Percentiles rank a stretch among this genome's conserved stretches.
phyloP scores from a whole-genome alignment of 805 yeast genomes.

The Myxozyma kluyveri region DNA sequence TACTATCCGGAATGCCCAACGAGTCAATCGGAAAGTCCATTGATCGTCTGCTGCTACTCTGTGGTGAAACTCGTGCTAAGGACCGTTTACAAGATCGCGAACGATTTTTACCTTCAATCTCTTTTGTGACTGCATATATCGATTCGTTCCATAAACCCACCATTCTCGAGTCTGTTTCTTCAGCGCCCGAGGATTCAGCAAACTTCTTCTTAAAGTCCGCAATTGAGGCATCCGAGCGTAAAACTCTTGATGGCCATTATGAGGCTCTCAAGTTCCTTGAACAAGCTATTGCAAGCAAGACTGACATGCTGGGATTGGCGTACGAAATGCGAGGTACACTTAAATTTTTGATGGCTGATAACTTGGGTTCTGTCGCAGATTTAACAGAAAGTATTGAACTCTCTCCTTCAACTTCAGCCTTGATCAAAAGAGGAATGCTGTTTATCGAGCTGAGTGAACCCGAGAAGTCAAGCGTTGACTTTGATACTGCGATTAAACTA shows the following conservation, averaged over 20 bases:
- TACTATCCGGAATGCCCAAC: slow-evolving; percentile 79
- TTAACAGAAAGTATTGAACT: slow-evolving; percentile 64
- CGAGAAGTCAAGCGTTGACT: slow-evolving; percentile 60
- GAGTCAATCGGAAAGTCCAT: slow-evolving; percentile 73
- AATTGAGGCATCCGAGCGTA: slow-evolving; percentile 37
- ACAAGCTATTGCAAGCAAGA: slow-evolving; percentile 34
- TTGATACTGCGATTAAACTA: slow-evolving; percentile 64
- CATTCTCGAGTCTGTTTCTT: slow-evolving; percentile 46
- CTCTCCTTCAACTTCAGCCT: slow-evolving; percentile 70
- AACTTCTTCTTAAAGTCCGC: slow-evolving; percentile 37
- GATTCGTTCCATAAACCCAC: slow-evolving; percentile 72
- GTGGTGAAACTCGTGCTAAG: slow-evolving; percentile 69
- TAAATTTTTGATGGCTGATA: slow-evolving; percentile 74
- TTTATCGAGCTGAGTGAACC: slow-evolving; percentile 73
- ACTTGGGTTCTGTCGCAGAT: slow-evolving; percentile 59
- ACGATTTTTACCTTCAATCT: slow-evolving; percentile 71
- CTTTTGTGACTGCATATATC: slow-evolving; percentile 81
- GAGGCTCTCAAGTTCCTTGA: slow-evolving; percentile 53
- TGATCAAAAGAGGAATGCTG: slow-evolving; percentile 76
- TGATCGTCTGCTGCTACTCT: slow-evolving; percentile 81
- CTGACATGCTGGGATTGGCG: slow-evolving; percentile 59
- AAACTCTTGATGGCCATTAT: slow-evolving; percentile 59
- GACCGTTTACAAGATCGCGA: slow-evolving; percentile 52
- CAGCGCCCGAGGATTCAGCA: slow-evolving; percentile 51
- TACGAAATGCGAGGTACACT: slow-evolving; percentile 81